Base-by-base conservation (phyloP, 176 grass and related monocot genomes). In the Puya raimondii region DNA sequence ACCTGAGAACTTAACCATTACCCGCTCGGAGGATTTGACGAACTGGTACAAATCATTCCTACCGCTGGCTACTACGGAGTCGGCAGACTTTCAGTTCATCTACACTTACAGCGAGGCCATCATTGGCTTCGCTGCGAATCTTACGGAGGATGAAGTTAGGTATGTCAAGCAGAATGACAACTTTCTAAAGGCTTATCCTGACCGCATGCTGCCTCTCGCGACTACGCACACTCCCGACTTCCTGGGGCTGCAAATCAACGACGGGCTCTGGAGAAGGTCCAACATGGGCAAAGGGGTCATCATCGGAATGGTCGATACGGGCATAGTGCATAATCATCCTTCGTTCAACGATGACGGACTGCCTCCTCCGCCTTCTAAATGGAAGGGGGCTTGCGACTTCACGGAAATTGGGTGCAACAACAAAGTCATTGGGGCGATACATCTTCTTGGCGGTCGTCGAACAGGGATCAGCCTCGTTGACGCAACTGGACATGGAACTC, bases 1-100 rank as follows among this genome's bases (percentile, higher is more conserved):
- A 64, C 82, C 82, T 13, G 9, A 54, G 4, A 76, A 76, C 42
- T 25, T 33, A 16, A 63, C 65, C 3, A 11, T 51, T 11, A 52
- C 59, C 4, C 17, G 20, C 49, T 23, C 47, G 27, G 3, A 18
- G 12, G 53, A 68, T 11, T 64, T 85, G 51, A 73, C 69, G 48
- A 76, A 12, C 17, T 89, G 86, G 82, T 89, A 89, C 56, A 71
- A 65, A 64, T 89, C 86, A 14, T 82, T 85, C 69, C 71, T 85
- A 16, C 82, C 82, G 51, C 82, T 71, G 70, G 21, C 2, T 8
- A 12, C 63, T 9, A 4, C 33, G 8, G n/a, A 47, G 13, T 71
- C 53, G 14, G 12, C 16, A 5, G n/a, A 8, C 0, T 16, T 9
- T 1, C 68, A 67, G 42, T 79, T 85, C n/a, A 59, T 89, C 68